phyloP scores from a whole-genome alignment of 2,329 filamentous ascomycete genomes.

The Nemania abortiva region DNA sequence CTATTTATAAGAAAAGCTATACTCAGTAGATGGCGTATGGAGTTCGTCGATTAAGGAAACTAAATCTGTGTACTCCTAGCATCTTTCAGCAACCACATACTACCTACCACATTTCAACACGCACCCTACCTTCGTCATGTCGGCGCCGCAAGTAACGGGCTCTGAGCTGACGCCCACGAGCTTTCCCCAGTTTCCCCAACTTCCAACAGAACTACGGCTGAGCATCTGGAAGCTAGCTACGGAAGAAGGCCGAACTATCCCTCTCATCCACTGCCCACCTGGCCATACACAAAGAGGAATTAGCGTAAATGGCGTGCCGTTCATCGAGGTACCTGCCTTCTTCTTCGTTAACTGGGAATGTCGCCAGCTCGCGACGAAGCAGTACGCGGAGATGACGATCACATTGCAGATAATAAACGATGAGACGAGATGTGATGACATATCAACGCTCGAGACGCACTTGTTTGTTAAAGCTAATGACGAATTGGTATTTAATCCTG shows the following conservation, averaged over 20 bases:
- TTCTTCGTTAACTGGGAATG: slow-evolving; percentile 27
- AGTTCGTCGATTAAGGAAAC: not conserved
- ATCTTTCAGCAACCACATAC: not conserved
- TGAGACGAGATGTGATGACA: no score
- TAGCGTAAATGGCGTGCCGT: not conserved
- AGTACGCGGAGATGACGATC: not conserved
- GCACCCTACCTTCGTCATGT: slow-evolving; percentile 4
- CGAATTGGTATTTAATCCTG: not conserved
- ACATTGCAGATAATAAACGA: no score
- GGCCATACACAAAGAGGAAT: not conserved
- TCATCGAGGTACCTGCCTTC: slow-evolving; percentile 8
- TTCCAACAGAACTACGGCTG: slow-evolving; percentile 10
- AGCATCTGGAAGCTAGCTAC: slow-evolving; percentile 13
- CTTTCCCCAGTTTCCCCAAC: slow-evolving; percentile 10
- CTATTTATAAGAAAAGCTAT: not conserved
- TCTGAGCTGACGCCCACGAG: not conserved
- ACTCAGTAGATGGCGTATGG: not conserved
- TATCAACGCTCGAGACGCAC: not conserved
- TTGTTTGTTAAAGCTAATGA: not conserved
- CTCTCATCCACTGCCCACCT: not conserved
- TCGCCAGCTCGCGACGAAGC: not conserved
- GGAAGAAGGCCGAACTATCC: not conserved
- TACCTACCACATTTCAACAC: not conserved
- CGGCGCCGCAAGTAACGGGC: not conserved
- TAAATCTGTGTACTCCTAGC: not conserved